Conservation (phyloP, 371 early-diverging fungal species). For the Phascolomyces articulosus region DNA sequence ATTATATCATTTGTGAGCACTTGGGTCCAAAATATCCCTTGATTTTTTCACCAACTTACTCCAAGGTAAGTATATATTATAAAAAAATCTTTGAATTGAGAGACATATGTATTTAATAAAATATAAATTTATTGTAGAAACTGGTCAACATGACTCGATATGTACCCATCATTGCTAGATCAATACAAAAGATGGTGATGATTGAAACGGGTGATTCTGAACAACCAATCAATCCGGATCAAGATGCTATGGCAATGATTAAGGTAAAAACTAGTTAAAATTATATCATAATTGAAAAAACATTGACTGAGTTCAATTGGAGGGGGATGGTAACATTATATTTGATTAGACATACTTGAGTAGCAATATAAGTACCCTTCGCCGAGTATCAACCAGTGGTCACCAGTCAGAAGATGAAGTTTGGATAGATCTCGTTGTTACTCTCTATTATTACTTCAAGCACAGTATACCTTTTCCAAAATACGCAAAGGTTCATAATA, state of each 20-base stretch:
- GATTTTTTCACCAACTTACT: slow-evolving; percentile 1
- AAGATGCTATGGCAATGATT: background rate
- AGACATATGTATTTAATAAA: no score
- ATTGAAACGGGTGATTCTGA: background rate
- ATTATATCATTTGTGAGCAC: background rate
- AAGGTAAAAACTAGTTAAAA: background rate
- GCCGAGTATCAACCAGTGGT: background rate
- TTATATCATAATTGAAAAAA: no score
- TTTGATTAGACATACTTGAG: background rate
- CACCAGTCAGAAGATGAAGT: background rate
- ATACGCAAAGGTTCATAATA: background rate
- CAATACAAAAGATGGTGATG: background rate
- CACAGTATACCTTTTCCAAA: background rate
- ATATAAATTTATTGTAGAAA: background rate
- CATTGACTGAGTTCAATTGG: no score
- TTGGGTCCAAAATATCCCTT: slow-evolving; percentile 1
- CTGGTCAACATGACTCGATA: background rate
- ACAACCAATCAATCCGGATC: background rate
- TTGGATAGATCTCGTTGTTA: background rate
- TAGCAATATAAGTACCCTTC: background rate
- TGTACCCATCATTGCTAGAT: slow-evolving; percentile 7
- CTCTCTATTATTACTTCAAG: background rate
- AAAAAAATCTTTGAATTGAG: no score
- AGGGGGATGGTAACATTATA: background rate
- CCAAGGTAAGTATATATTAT: background rate